Evolutionary conservation across 2,329 filamentous ascomycete genomes (phyloP).

Genomic region (Corynespora cassiicola): DNA sequence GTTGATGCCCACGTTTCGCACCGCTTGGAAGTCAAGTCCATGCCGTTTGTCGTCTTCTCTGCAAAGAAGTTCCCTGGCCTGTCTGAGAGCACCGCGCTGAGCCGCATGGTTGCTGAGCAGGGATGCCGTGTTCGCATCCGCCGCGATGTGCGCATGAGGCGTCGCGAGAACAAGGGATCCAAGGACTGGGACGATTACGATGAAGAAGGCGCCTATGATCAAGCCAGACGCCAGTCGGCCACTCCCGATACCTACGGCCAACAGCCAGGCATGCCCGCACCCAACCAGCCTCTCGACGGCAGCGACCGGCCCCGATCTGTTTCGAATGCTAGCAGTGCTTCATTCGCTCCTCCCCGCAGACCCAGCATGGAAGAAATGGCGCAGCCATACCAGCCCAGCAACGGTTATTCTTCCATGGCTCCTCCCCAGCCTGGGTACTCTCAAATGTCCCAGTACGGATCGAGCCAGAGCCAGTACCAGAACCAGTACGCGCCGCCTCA

Average conservation of each 20-base stretch:
- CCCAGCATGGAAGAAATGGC: slow-evolving; percentile 54
- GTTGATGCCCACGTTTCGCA: slow-evolving; percentile 72
- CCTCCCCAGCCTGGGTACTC: slow-evolving; percentile 49
- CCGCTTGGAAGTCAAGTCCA: slow-evolving; percentile 87
- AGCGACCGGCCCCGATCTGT: slow-evolving; percentile 64
- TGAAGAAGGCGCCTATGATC: slow-evolving; percentile 57
- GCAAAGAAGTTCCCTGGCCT: slow-evolving; percentile 98
- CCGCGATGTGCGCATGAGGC: slow-evolving; percentile 90
- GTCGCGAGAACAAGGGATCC: slow-evolving; percentile 73
- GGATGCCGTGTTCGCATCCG: slow-evolving; percentile 95
- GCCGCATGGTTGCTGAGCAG: slow-evolving; percentile 92
- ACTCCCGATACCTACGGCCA: slow-evolving; percentile 58
- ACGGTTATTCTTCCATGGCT: slow-evolving; percentile 46
- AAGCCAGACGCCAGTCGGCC: slow-evolving; percentile 56
- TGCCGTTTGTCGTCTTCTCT: slow-evolving; percentile 87
- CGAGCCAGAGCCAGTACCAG: slow-evolving; percentile 41
- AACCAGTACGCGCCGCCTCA: slow-evolving; percentile 40
- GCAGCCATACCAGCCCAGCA: slow-evolving; percentile 45
- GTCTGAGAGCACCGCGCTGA: slow-evolving; percentile 85
- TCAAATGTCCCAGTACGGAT: slow-evolving; percentile 47
- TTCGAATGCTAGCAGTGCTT: slow-evolving; percentile 62
- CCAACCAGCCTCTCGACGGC: slow-evolving; percentile 37
- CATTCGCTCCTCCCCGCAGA: slow-evolving; percentile 47
- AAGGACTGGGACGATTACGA: slow-evolving; percentile 72
- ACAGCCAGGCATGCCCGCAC: slow-evolving; percentile 39